Conservation (phyloP, 371 early-diverging fungal species). For the Mucor plumbeus region DNA sequence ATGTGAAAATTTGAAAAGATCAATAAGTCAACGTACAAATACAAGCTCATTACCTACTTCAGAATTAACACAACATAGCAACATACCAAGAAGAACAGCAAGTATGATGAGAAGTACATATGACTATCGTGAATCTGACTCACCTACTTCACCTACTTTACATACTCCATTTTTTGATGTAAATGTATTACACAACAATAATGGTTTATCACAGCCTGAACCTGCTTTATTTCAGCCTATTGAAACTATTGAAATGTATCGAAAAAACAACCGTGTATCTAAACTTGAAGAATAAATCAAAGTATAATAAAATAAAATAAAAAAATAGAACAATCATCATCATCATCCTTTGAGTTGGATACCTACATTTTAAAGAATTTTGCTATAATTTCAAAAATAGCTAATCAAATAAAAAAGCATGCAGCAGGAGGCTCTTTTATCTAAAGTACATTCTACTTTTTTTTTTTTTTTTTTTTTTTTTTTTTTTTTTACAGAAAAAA, state of each 20-base stretch:
- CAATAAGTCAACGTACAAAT: constrained; percentile 21
- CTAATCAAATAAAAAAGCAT: not conserved
- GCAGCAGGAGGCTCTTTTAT: not conserved
- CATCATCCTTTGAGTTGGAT: not conserved
- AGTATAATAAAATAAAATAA: not conserved
- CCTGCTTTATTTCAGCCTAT: constrained; percentile 19
- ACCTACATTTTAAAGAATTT: not conserved
- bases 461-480: not conserved
- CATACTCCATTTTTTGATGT: constrained; percentile 39
- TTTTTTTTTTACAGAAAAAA: no score
- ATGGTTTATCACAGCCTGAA: constrained; percentile 13
- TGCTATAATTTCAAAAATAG: not conserved
- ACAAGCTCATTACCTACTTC: constrained; percentile 14
- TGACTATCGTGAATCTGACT: constrained; percentile 38
- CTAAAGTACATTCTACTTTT: not conserved
- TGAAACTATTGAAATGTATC: constrained; percentile 37
- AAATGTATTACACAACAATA: constrained; percentile 15
- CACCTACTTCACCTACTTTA: constrained; percentile 48
- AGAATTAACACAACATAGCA: constrained; percentile 35
- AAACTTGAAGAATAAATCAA: constrained; percentile 30
- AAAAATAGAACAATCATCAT: not conserved
- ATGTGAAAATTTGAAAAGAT: constrained; percentile 24
- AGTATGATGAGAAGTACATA: constrained; percentile 40
- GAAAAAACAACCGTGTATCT: constrained; percentile 33
- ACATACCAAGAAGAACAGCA: constrained; percentile 54